Base-by-base conservation (phyloP, 768 basidiomycete species). In the Auricularia cornea region DNA sequence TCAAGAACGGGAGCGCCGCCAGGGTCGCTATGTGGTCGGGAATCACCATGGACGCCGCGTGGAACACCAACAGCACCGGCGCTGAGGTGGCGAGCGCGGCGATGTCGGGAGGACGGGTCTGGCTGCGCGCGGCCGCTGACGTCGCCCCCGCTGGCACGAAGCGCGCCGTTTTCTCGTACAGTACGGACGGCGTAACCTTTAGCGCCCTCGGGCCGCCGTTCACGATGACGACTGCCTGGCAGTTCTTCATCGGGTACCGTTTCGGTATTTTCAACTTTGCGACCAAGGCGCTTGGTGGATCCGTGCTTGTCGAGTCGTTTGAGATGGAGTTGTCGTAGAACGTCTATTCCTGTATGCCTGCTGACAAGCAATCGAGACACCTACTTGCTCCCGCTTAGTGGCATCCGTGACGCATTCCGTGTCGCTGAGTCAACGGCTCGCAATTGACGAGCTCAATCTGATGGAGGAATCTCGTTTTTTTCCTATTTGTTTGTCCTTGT, bases 181-280 rank as follows among this genome's bases (percentile, higher is more conserved):
- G 63, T 40, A 64, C 63, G 32, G 44, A 61, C 41, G 63, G 63
- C 11, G n/a, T 6, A 18, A 51, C 6, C 10, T 64, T 59, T 35
- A 60, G 61, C 20, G 18, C 14, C 28, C 32, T 61, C 35, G 60
- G 60, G n/a, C 23, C 60, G 8, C 35, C 35, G n/a, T 64, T 62
- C 59, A 54, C 40, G 20, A 60, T 64, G 63, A 29, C 4, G 30
- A 64, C 63, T 18, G 26, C 23, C 14, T 64, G n/a, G 63, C 16
- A 64, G 48, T 64, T 61, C 41, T 64, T 64, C 60, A 61, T 64
- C 20, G 63, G 63, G 8, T 62, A 64, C 32, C 63, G 63, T 16
- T 64, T 64, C 32, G 63, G 31, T 16, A 64, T 64, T 30, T 64
- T 64, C 57, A 64, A 44, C 23, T 64, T 63, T 18, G 63, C 63